phyloP scores from a whole-genome alignment of 768 basidiomycete genomes.

The Auricularia sp. region DNA sequence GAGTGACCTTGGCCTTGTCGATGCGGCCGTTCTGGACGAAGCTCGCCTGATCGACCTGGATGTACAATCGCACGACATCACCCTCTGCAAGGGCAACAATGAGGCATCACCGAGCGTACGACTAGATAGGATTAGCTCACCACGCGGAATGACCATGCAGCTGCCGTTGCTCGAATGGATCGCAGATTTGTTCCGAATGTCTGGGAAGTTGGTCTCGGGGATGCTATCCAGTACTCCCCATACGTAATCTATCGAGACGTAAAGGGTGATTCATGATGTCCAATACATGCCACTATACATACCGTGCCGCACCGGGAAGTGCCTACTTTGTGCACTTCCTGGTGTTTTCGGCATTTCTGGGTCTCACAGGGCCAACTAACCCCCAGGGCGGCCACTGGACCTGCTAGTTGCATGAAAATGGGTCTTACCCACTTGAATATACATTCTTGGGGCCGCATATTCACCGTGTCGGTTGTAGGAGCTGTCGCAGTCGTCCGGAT shows the following conservation, averaged over 20 bases:
- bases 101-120: neutral
- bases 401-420: too few species aligned
- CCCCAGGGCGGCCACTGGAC: too few species aligned
- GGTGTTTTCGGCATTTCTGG: too few species aligned
- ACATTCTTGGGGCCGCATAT: too few species aligned
- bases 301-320: too few species aligned
- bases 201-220: conserved; percentile 68
- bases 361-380: too few species aligned
- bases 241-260: conserved; percentile 42
- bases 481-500: too few species aligned
- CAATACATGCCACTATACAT: too few species aligned
- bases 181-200: conserved; percentile 52
- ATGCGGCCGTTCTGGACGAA: conserved; percentile 39
- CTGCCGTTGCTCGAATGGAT: conserved; percentile 64
- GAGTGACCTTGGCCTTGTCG: conserved; percentile 42
- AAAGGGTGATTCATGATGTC: too few species aligned
- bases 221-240: conserved; percentile 79
- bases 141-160: conserved; percentile 63
- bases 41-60: conserved; percentile 48
- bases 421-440: too few species aligned
- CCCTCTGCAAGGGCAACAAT: conserved; percentile 26
- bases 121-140: conserved; percentile 5
- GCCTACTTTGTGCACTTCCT: too few species aligned
- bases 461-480: too few species aligned
- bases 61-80: conserved; percentile 59